Percentiles rank a stretch among this genome's conserved stretches.
Evolutionary conservation across 192 early-diverging fungal genomes (phyloP).

Genomic region (Martensiomyces pterosporus): DNA sequence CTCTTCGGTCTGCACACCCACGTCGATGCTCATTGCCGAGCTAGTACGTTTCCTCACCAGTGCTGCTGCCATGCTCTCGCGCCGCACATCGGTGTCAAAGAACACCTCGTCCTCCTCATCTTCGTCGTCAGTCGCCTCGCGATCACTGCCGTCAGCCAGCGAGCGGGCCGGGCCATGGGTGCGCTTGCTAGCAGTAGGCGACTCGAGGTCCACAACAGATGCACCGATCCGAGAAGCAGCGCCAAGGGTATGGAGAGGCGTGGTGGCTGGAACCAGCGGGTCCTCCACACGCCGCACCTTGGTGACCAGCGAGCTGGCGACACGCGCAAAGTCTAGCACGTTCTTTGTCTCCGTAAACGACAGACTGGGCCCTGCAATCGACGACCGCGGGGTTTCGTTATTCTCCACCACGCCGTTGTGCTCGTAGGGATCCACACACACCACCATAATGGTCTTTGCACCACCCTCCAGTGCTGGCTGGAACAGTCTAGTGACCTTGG

Average conservation of each 20-base stretch:
- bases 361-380: neutral
- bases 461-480: conserved; percentile 59
- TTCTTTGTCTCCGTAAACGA: conserved; percentile 43
- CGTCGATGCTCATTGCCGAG: conserved; percentile 3
- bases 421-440: conserved; percentile 60
- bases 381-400: conserved; percentile 3
- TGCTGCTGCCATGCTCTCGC: neutral
- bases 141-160: too few species aligned
- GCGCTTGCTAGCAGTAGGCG: too few species aligned
- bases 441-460: conserved; percentile 58
- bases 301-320: conserved; percentile 55
- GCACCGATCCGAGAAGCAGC: too few species aligned
- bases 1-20: conserved; percentile 15
- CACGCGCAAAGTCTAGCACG: conserved; percentile 61
- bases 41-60: conserved; percentile 12
- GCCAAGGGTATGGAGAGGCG: too few species aligned
- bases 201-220: too few species aligned
- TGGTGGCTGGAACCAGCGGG: too few species aligned
- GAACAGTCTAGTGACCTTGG: conserved; percentile 65
- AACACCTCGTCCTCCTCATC: conserved; percentile 36
- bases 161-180: too few species aligned
- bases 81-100: conserved; percentile 19
- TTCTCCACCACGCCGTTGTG: conserved; percentile 46
- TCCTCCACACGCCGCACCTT: conserved; percentile 43
- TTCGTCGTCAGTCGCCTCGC: conserved; percentile 5